Conservation (phyloP, 352 stramenopile genomes). For the Phytophthora foliorum region DNA sequence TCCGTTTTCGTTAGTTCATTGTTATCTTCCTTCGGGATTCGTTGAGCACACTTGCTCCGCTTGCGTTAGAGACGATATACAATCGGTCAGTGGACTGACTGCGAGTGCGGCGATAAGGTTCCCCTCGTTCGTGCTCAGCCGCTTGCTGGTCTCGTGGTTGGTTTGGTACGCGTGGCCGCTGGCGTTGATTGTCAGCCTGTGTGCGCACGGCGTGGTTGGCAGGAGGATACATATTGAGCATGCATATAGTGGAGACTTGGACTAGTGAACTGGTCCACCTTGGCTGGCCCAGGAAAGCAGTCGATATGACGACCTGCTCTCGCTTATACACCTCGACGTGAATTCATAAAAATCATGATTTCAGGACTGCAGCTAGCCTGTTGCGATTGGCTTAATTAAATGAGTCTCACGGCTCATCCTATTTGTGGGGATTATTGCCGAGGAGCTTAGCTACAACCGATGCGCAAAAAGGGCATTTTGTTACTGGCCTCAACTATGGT, state of each 20-base stretch:
- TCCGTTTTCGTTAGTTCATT: background rate
- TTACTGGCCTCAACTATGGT: slow-evolving; percentile 1
- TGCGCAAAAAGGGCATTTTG: slow-evolving; percentile 5
- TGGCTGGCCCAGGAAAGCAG: background rate
- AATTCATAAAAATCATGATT: slow-evolving; percentile 14
- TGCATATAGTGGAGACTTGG: too few species aligned
- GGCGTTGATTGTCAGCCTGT: too few species aligned
- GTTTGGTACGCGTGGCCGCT: too few species aligned
- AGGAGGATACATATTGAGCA: too few species aligned
- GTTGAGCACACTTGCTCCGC: background rate
- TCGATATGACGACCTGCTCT: background rate
- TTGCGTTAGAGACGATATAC: background rate
- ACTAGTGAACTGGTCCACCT: background rate
- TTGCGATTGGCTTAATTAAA: background rate
- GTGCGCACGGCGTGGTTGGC: too few species aligned
- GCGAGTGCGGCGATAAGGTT: too few species aligned
- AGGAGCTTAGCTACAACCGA: slow-evolving; percentile 15
- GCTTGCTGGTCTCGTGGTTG: too few species aligned
- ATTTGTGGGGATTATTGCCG: slow-evolving; percentile 12
- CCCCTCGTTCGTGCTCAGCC: background rate
- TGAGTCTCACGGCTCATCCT: background rate
- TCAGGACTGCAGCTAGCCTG: background rate
- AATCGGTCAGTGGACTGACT: background rate
- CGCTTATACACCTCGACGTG: background rate
- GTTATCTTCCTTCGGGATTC: background rate